Evolutionary conservation across 2,329 filamentous ascomycete genomes (phyloP).

Genomic region (Aspergillus pseudoglaucus): DNA sequence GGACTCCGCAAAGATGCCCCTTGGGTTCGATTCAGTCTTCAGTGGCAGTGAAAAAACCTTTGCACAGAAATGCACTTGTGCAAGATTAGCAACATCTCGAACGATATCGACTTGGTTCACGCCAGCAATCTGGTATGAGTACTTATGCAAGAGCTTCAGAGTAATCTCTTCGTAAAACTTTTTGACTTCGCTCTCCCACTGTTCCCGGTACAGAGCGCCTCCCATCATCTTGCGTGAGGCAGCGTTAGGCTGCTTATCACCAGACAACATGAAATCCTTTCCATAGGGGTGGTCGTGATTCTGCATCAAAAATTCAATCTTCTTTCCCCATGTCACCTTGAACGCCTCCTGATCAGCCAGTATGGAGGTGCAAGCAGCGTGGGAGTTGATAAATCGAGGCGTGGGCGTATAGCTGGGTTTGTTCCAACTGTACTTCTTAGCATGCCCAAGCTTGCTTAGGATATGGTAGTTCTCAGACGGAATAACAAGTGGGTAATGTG

Average conservation of each 20-base stretch:
- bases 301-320: constrained; percentile 41
- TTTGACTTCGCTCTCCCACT: constrained; percentile 41
- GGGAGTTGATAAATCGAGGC: constrained; percentile 39
- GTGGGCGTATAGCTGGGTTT: constrained; percentile 24
- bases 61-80: constrained; percentile 49
- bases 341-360: constrained; percentile 39
- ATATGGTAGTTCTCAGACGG: constrained; percentile 43
- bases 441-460: constrained; percentile 34
- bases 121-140: constrained; percentile 42
- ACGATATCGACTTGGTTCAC: constrained; percentile 44
- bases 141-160: constrained; percentile 36
- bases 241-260: constrained; percentile 37
- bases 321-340: constrained; percentile 42
- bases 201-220: constrained; percentile 38
- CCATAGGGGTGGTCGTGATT: constrained; percentile 31
- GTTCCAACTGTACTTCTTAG: constrained; percentile 37
- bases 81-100: constrained; percentile 46
- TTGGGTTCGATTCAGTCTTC: constrained; percentile 47
- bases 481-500: constrained; percentile 45
- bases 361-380: constrained; percentile 39
- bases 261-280: constrained; percentile 44
- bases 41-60: constrained; percentile 51
- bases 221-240: constrained; percentile 40
- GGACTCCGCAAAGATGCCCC: constrained; percentile 48
- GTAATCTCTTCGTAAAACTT: constrained; percentile 46